phyloP scores from a whole-genome alignment of 441 rosid genomes.

The Manihot esculenta region DNA sequence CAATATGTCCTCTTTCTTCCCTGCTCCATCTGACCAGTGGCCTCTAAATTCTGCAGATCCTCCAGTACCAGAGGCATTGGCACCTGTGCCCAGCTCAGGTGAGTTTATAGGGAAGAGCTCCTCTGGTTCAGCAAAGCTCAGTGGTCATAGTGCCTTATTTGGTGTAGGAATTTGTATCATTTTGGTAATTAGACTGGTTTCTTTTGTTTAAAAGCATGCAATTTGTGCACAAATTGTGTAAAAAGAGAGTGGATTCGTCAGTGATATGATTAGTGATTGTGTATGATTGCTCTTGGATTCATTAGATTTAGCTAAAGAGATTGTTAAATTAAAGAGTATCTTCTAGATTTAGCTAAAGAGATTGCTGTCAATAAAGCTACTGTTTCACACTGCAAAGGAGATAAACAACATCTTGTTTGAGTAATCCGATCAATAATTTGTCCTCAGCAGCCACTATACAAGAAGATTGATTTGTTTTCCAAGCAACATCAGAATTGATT shows the following conservation, averaged over 20 bases:
- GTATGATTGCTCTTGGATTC: no score
- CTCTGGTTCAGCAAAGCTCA: constrained; percentile 26
- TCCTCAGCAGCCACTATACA: no score
- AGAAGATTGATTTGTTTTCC: no score
- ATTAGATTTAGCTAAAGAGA: no score
- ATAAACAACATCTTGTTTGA: no score
- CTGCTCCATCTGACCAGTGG: constrained; percentile 43
- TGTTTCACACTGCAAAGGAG: no score
- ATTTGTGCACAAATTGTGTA: not conserved
- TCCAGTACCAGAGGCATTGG: constrained; percentile 38
- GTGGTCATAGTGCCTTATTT: constrained; percentile 20
- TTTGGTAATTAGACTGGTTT: constrained; percentile 6
- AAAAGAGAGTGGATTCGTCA: not conserved
- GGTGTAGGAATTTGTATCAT: constrained; percentile 25
- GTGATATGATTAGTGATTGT: not conserved
- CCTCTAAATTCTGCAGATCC: constrained; percentile 34
- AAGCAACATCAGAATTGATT: no score
- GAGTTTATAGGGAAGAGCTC: constrained; percentile 53
- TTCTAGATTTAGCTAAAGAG: no score
- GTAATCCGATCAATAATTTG: no score
- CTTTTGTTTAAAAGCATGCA: constrained; percentile 2
- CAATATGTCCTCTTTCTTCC: constrained; percentile 65
- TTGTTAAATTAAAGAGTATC: no score
- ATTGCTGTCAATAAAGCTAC: no score
- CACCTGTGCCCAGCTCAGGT: constrained; percentile 52